Conservation (phyloP, 2,329 filamentous ascomycete species). For the Xylaria sp. region DNA sequence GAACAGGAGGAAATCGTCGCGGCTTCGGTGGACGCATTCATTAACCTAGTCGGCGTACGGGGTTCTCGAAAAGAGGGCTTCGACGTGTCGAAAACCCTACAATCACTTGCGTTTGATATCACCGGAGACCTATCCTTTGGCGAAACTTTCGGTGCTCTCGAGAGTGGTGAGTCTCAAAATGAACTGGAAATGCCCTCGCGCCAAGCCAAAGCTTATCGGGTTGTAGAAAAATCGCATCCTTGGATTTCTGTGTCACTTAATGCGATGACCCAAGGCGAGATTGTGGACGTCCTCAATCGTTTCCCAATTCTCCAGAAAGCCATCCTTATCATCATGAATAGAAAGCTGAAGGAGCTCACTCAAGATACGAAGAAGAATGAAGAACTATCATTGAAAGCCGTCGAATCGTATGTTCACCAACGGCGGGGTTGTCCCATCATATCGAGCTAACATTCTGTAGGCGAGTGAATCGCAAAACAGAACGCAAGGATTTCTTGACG, state of each 20-base stretch:
- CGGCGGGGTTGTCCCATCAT: neutral
- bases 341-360: neutral
- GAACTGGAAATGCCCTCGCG: neutral
- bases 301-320: neutral
- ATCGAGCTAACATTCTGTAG: neutral
- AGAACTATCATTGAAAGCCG: neutral
- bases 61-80: neutral
- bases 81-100: neutral
- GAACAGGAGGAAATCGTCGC: neutral
- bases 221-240: neutral
- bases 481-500: neutral
- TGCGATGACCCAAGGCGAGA: neutral
- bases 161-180: neutral
- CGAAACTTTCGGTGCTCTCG: neutral
- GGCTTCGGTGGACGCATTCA: neutral
- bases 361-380: neutral
- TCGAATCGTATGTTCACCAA: neutral
- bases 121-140: neutral
- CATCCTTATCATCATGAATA: neutral
- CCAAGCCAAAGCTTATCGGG: neutral
- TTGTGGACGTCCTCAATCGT: neutral
- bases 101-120: neutral
- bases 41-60: conserved; percentile 2
- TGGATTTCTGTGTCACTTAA: neutral
- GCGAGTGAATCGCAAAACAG: neutral